Evolutionary conservation across 228 moss, liverwort and hornwort species (phyloP), one percentile per base, ranked within the genome.

Genomic region (Sphagnum fallax): DNA sequence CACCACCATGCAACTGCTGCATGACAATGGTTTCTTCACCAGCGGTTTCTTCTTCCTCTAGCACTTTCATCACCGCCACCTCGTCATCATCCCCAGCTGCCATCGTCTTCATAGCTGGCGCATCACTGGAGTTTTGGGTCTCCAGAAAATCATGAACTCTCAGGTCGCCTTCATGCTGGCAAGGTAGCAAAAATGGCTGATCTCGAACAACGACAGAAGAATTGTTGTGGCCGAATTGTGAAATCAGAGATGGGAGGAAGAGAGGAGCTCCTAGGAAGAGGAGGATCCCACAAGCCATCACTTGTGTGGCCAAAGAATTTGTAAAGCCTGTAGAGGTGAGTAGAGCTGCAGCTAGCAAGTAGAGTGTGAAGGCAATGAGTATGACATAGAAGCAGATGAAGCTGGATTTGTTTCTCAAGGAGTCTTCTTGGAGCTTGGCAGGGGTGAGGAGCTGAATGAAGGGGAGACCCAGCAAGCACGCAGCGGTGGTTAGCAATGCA

Each of bases 331-430:
- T 15, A 8, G 51, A 51, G 11, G 72, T 5, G 4, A 77, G 4
- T 9, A 79, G 4, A 15, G 72, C 75, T 16, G 53, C 74, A 7
- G 74, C 65, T 48, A 85, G 71, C 3, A 85, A 76, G 67, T 81
- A 85, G 51, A 69, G 9, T 16, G 85, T 81, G 50, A 85, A 66
- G 12, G 73, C 71, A 14, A 79, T 70, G 59, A 78, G 74, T 49
- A 85, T 64, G n/a, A 79, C 63, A 13, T 81, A 71, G 59, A 81
- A 66, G 67, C 80, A 79, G 4, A 63, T 63, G 65, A 86, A 86
- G 2, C 77, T 82, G 0, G 50, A 71, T 8, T 72, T 70, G 75
- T 86, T 82, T 6, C 71, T 52, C 5, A 73, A 73, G 32, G 32
- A 32, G 61, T 79, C 77, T 11, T 75, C 68, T 50, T 69, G 4